Base-by-base conservation (phyloP, 2,329 filamentous ascomycete genomes). In the Fusarium xylarioides region DNA sequence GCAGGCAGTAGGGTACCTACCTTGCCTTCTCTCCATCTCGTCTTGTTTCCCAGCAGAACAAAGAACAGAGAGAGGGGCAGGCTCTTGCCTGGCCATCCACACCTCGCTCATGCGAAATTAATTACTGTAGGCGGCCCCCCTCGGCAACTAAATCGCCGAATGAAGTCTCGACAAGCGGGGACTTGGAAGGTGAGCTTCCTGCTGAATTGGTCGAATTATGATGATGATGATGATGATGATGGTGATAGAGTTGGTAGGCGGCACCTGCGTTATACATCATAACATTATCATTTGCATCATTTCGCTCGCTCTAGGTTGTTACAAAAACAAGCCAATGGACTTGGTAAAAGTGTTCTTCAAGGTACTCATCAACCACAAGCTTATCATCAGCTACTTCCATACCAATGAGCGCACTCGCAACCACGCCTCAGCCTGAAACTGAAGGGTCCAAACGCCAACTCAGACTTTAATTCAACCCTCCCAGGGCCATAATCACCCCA, bases 401-500 rank as follows among this genome's bases (percentile, higher is more conserved):
- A 15, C 52, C 37, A 55, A 56, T 44, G 21, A 58, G 19, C 49
- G 16, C 49, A 35, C 49, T 35, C 42, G 40, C 40, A 53, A 50
- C 54, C 54, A 26, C 34, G 54, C 57, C 47, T 71, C 70, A 73
- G 57, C 67, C 62, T 73, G 70, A 73, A 73, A 73, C 70, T 52
- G 53, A 73, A 70, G 57, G 70, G 70, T 73, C 70, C 62, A 73
- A 58, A 66, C 47, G 53, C 42, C 47, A 69, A 53, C 68, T 40
- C 34, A 46, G 66, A 52, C 69, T 59, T 70, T 67, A 55, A 58
- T 59, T 66, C 52, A 57, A 65, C 49, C 42, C 55, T 71, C 37
- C 30, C 49, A 68, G 64, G 52, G 44, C 28, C 43, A 23, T 16
- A 57, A 52, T n/a, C 15, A n/a, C 54, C 38, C 14, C 40, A 16